phyloP scores from a whole-genome alignment of 1,284 basidiomycete genomes.

The Dichomitus squalens region DNA sequence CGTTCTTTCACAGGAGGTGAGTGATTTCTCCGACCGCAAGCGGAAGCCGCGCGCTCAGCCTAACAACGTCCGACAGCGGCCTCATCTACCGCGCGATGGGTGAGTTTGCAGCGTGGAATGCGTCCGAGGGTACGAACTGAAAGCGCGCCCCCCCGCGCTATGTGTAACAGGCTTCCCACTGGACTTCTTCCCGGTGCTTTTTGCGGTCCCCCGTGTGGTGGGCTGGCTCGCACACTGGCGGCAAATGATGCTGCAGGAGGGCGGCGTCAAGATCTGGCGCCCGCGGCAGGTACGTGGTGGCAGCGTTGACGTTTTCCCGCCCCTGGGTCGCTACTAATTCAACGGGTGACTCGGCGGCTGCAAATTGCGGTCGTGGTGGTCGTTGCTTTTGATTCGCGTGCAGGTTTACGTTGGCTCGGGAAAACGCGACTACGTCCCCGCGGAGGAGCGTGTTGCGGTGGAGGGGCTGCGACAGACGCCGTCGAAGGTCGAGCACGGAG shows the following conservation, averaged over 20 bases:
- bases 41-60: constrained; percentile 4
- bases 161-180: constrained; percentile 71
- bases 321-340: neutral
- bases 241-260: constrained; percentile 88
- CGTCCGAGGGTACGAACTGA: constrained; percentile 8
- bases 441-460: constrained; percentile 60
- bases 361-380: neutral
- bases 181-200: constrained; percentile 90
- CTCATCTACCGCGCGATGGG: constrained; percentile 89
- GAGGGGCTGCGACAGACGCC: constrained; percentile 60
- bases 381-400: constrained; percentile 9
- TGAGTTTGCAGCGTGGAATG: constrained; percentile 36
- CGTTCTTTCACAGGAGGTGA: constrained; percentile 47
- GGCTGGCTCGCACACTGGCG: constrained; percentile 91
- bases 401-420: constrained; percentile 77
- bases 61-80: constrained; percentile 50
- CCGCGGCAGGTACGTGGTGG: constrained; percentile 71
- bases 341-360: neutral
- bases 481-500: constrained; percentile 70
- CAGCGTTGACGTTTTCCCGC: neutral
- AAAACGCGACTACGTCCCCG: constrained; percentile 72
- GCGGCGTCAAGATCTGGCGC: constrained; percentile 90
- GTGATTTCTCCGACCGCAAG: constrained; percentile 5
- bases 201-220: constrained; percentile 86
- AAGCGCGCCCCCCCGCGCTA: neutral